phyloP scores from a whole-genome alignment of 768 basidiomycete genomes.

The Agaricus blazei region DNA sequence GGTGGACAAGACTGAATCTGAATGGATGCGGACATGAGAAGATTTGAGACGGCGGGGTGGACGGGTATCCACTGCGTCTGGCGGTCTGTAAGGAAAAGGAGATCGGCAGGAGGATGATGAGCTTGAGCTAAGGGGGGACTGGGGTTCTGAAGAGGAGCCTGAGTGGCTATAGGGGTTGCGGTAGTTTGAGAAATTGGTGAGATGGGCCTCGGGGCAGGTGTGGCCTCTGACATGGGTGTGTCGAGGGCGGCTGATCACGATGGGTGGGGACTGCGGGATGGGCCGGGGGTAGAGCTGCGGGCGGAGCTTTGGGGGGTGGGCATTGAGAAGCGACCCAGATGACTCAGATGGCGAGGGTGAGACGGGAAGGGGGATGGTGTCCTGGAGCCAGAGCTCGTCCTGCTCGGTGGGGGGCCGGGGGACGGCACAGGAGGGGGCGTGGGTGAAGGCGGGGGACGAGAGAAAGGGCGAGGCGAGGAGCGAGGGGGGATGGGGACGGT shows the following conservation, averaged over 20 bases:
- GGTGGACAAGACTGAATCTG: not conserved
- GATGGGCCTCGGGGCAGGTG: not conserved
- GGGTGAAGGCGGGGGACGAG: slow-evolving; percentile 44
- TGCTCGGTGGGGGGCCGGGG: slow-evolving; percentile 38
- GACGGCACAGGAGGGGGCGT: slow-evolving; percentile 18
- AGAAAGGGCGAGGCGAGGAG: slow-evolving; percentile 53
- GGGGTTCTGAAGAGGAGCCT: not conserved
- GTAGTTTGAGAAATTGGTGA: not conserved
- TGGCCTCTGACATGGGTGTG: not conserved
- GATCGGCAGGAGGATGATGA: not conserved
- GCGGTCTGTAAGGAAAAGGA: no score
- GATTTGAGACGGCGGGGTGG: not conserved
- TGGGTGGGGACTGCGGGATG: slow-evolving; percentile 10
- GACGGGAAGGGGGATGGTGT: slow-evolving; percentile 46
- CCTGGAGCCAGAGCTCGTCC: slow-evolving; percentile 59
- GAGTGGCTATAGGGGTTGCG: not conserved
- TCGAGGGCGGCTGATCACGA: not conserved
- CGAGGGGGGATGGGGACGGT: slow-evolving; percentile 55
- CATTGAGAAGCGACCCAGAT: slow-evolving; percentile 4
- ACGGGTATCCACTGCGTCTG: no score
- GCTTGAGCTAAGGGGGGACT: not conserved
- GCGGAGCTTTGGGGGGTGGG: not conserved
- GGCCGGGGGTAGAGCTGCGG: slow-evolving; percentile 1
- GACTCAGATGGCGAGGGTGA: slow-evolving; percentile 10
- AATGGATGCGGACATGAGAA: not conserved